phyloP scores from a whole-genome alignment of 257 asterid species.

The Jaltomata sinuosa region DNA sequence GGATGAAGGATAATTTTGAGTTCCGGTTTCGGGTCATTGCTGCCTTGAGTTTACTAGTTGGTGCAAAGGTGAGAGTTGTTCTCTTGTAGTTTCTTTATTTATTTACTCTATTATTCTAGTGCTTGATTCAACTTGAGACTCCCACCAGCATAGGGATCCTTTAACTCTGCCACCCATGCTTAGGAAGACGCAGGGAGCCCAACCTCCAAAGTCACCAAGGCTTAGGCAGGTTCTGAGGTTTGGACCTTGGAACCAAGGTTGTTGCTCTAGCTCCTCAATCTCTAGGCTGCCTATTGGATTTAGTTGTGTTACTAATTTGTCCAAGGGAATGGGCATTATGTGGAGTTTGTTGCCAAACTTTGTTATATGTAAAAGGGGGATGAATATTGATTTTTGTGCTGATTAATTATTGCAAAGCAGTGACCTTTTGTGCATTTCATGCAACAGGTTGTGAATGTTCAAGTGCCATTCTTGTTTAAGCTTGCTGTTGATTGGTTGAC shows the following conservation, averaged over 20 bases:
- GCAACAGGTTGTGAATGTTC: constrained; percentile 86
- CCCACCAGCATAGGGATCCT: not conserved
- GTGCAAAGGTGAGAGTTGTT: constrained; percentile 44
- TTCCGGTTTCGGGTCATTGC: constrained; percentile 73
- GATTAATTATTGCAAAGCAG: not conserved
- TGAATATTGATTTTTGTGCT: not conserved
- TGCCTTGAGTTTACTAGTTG: constrained; percentile 73
- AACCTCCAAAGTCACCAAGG: not conserved
- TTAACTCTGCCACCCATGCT: no score
- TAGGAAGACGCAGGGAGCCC: no score
- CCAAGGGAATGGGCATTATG: not conserved
- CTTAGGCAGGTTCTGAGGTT: not conserved
- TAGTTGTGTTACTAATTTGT: not conserved
- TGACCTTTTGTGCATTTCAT: constrained; percentile 1
- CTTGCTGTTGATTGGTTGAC: constrained; percentile 93
- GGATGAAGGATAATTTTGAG: constrained; percentile 90
- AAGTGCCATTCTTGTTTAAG: constrained; percentile 97
- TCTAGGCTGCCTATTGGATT: not conserved
- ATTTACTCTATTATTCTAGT: no score
- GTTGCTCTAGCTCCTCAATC: not conserved
- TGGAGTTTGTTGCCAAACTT: not conserved
- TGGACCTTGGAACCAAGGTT: not conserved
- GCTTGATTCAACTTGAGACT: no score
- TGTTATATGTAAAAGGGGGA: not conserved
- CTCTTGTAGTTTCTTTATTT: not conserved